A percentile compares a stretch with the other conserved stretches of the same genome.
phyloP scores from a whole-genome alignment of 2,329 filamentous ascomycete species.

The Botryosphaeria dothidea region DNA sequence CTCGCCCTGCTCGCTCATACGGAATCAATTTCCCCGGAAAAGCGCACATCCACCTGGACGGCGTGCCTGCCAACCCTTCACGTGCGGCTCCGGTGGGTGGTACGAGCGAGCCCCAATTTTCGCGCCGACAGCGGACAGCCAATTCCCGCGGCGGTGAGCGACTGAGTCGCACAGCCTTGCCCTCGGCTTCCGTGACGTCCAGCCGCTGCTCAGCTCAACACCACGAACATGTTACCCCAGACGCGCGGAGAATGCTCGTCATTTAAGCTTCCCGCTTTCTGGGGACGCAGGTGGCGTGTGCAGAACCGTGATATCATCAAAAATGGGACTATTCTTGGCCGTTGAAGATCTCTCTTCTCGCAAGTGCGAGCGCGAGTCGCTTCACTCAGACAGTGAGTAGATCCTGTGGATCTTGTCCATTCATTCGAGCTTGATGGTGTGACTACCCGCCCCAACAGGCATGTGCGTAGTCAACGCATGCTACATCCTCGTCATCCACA shows the following conservation, averaged over 20 bases:
- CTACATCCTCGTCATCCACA: background rate
- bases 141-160: background rate
- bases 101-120: constrained; percentile 3
- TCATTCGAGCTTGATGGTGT: background rate
- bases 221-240: background rate
- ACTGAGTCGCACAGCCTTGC: background rate
- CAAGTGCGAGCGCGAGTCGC: constrained; percentile 4
- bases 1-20: background rate
- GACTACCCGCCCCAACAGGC: background rate
- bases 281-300: constrained; percentile 8
- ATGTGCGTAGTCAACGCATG: background rate
- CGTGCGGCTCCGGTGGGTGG: constrained; percentile 10
- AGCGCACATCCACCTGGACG: constrained; percentile 2
- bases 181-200: background rate
- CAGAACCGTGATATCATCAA: background rate
- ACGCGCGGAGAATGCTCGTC: background rate
- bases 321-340: constrained; percentile 10
- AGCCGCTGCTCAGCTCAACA: background rate
- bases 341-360: background rate
- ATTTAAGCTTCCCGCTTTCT: constrained; percentile 5
- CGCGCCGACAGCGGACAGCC: constrained; percentile 3
- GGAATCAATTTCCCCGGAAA: constrained; percentile 1
- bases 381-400: background rate
- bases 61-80: background rate
- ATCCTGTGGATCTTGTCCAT: constrained; percentile 4